Conservation (phyloP, 139 green algal genomes). For the Picochlorum costavermella region DNA sequence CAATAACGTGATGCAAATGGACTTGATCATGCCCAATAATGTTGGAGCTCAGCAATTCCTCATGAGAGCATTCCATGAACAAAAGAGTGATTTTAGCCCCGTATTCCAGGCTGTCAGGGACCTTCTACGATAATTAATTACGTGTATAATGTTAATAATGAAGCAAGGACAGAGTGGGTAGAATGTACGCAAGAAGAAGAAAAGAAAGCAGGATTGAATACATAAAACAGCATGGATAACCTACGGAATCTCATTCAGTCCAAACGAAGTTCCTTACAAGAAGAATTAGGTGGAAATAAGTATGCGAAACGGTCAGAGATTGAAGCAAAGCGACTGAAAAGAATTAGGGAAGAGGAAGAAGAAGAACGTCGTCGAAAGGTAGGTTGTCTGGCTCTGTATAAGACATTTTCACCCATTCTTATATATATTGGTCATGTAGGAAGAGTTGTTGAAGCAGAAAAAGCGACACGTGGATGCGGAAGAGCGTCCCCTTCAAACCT, state of each 20-base stretch:
- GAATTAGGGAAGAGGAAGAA: constrained; percentile 37
- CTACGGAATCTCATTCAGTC: constrained; percentile 29
- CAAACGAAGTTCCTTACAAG: constrained; percentile 30
- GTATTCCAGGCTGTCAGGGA: neutral
- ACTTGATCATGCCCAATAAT: neutral
- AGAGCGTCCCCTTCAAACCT: too few species aligned
- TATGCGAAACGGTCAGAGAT: constrained; percentile 36
- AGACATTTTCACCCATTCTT: neutral
- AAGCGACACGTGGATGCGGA: too few species aligned
- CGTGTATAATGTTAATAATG: too few species aligned
- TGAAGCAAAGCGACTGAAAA: constrained; percentile 27
- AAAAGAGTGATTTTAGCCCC: neutral
- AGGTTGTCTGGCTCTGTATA: neutral
- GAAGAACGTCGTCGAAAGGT: constrained; percentile 33
- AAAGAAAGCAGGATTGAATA: too few species aligned
- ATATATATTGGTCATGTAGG: neutral
- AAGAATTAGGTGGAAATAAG: constrained; percentile 36
- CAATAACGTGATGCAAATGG: neutral
- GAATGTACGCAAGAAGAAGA: too few species aligned
- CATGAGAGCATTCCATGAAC: neutral
- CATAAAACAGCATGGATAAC: constrained; percentile 18
- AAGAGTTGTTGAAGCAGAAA: constrained; percentile 1
- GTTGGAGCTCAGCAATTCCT: neutral
- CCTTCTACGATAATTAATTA: too few species aligned
- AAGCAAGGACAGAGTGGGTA: too few species aligned